Base-by-base conservation (phyloP, 1,284 basidiomycete species). In the Sporisorium scitamineum region DNA sequence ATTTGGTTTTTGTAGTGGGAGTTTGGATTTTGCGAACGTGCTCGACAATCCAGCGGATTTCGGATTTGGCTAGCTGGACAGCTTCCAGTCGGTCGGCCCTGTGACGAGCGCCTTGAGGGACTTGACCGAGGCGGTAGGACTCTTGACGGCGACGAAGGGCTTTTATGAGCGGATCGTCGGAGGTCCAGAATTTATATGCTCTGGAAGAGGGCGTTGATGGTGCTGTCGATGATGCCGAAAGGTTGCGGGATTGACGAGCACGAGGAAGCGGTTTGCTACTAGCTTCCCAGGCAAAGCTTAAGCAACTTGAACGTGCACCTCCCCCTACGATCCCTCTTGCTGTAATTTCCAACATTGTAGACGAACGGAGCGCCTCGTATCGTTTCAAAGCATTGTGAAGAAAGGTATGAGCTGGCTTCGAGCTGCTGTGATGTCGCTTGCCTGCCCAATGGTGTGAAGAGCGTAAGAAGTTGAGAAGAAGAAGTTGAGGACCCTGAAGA, bases 31-130 rank as follows among this genome's bases (percentile, higher is more conserved):
- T 18, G 27, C 73, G 64, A 29, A 68, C 64, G 62, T 76, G 57
- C 57, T 71, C 55, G 5, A 61, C 50, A 2, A 55, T 14, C 73
- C 73, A 76, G 16, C 73, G 56, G 11, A 71, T 42, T 29, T 76
- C 73, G 2, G 68, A 55, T 8, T 65, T 56, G 3, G 73, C 73
- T 7, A 76, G 64, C 18, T 48, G 39, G 10, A 41, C 22, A 0
- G 67, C 73, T 31, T 76, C 68, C 1, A 44, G 10, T 14, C 57
- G 56, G n/a, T 70, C 68, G 10, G 67, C 32, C n/a, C 61, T 65
- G 34, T 71, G 61, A 2, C 68, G 56, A 1, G 58, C 20, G 24
- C 26, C 22, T 27, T 44, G 39, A 11, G 44, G 9, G 48, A 65
- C 14, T 3, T 48, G n/a, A 9, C 37, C 10, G 7, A 70, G 53